These are phyloP conservation scores for Dispira simplex DNA, from an alignment of 192 early-diverging fungal genomes.

Conservation along the genomic window DNA sequence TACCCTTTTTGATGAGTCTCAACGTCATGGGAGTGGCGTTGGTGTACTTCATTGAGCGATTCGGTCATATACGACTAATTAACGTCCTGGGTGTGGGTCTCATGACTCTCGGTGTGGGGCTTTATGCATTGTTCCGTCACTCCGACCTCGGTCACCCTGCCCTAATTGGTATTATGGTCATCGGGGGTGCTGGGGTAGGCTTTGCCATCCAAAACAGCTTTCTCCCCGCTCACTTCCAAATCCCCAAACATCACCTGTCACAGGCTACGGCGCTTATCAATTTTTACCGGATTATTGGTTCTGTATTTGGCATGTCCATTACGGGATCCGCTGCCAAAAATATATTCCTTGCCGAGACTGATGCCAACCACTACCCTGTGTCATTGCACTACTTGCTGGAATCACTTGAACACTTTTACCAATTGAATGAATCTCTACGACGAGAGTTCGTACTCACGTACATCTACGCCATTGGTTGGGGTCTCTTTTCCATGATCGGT, in stretches of 20 bases:
- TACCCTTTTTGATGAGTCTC: constrained; percentile 16
- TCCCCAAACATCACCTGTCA: constrained; percentile 19
- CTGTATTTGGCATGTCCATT: constrained; percentile 24
- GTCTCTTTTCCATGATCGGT: no score
- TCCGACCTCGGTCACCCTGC: constrained; percentile 19
- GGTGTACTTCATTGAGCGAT: constrained; percentile 22
- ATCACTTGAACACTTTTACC: no score
- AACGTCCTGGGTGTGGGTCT: constrained; percentile 20
- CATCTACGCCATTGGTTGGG: no score
- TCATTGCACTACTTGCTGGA: no score
- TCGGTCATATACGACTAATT: constrained; percentile 20
- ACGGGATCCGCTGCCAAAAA: not conserved
- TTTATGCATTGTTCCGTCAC: constrained; percentile 20
- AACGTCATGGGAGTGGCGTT: not conserved
- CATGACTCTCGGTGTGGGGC: constrained; percentile 24
- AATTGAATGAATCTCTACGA: no score
- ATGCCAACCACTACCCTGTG: no score
- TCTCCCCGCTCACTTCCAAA: constrained; percentile 24
- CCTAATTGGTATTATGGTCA: constrained; percentile 21
- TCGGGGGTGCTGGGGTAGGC: constrained; percentile 27
- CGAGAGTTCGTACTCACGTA: no score
- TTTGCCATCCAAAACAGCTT: constrained; percentile 26
- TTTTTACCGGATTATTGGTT: constrained; percentile 29
- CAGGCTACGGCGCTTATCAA: constrained; percentile 26
- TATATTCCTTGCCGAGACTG: no score